Percentiles rank a stretch among this genome's conserved stretches.
phyloP scores from a whole-genome alignment of 768 basidiomycete species.

The Cantharellus anzutake region DNA sequence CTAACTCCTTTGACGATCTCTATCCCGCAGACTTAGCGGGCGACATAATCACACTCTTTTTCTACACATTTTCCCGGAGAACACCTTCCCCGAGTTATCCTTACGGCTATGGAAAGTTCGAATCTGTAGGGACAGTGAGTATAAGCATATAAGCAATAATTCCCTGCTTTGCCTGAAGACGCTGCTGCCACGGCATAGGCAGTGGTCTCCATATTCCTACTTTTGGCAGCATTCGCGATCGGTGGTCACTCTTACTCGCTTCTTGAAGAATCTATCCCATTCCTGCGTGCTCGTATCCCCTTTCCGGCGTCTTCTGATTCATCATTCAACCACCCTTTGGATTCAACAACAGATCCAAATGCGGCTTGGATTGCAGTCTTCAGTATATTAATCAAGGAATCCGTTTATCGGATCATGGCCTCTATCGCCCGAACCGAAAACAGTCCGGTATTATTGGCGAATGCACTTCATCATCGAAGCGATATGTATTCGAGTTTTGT shows the following conservation, averaged over 20 bases:
- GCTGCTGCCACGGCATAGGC: neutral
- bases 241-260: constrained; percentile 6
- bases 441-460: constrained; percentile 84
- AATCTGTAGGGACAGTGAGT: constrained; percentile 83
- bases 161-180: neutral
- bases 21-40: constrained; percentile 50
- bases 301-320: constrained; percentile 49
- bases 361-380: constrained; percentile 90
- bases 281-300: constrained; percentile 74
- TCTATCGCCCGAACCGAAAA: constrained; percentile 80
- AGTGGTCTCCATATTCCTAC: constrained; percentile 54
- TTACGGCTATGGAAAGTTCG: constrained; percentile 80
- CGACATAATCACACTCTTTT: constrained; percentile 79
- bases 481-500: constrained; percentile 89
- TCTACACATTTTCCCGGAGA: constrained; percentile 68
- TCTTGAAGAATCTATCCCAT: constrained; percentile 29
- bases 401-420: constrained; percentile 77
- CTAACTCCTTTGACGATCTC: constrained; percentile 1
- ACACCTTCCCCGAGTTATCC: constrained; percentile 69
- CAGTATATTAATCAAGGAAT: constrained; percentile 75
- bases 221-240: constrained; percentile 66
- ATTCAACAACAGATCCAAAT: constrained; percentile 50
- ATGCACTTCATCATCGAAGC: constrained; percentile 93
- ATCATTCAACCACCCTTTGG: constrained; percentile 23
- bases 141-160: constrained; percentile 11